Evolutionary conservation across 164 flowering plant genomes (phyloP), one percentile per base, ranked within the genome.

Genomic region (Cinnamomum micranthum): DNA sequence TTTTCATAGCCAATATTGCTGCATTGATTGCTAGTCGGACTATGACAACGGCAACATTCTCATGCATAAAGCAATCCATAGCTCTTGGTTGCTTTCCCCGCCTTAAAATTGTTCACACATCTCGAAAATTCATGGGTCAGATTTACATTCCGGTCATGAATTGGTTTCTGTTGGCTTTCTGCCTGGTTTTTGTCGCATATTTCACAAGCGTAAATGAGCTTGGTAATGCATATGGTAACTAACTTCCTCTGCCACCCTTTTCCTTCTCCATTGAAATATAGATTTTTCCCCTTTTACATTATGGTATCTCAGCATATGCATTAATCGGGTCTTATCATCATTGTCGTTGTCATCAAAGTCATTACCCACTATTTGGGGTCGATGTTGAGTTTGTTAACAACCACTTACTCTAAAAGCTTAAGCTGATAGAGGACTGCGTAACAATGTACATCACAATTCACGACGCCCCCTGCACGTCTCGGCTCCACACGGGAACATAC

Each of bases 81-180:
- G 94, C 91, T 19, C 98, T 95, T 70, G 99, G 99, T 69, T 95
- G 99, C 85, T 95, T 95, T 77, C 99, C 99, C 79, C 97, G 99
- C 79, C 98, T 95, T 72, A 95, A 95, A 85, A 95, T 95, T 76
- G 82, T 95, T 69, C 99, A 95, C 74, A 95, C 99, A n/a, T 93
- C 99, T 66, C 86, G 96, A 77, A 95, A 95, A 73, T 93, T 95
- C 80, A 95, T 95, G 93, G 98, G 97, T 58, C 99, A 95, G 86
- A 95, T 95, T 60, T 95, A 95, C 77, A 95, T 95, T 69, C 98
- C 98, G 59, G 97, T 91, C 78, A 83, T 95, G 50, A 95, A 95
- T 82, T 95, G 99, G 98, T 95, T 93, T 87, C 83, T 95, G 73
- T 84, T 95, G 82, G 93, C 80, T 6, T 80, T 86, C 68, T 89